phyloP scores from a whole-genome alignment of 495 filamentous ascomycete genomes.

The Niebla homalea region DNA sequence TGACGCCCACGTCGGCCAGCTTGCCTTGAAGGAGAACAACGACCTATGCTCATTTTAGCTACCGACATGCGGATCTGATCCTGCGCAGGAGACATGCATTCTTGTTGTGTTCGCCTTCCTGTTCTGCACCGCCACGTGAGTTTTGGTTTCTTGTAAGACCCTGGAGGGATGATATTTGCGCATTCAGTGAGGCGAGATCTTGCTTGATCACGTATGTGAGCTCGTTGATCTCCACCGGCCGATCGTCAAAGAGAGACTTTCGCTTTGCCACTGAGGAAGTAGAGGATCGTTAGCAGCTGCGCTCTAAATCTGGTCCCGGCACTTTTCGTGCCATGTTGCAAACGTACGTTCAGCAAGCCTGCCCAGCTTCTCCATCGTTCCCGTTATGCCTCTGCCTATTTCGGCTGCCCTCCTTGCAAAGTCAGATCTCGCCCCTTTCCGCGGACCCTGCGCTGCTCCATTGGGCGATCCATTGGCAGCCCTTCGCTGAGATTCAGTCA shows the following conservation, averaged over 20 bases:
- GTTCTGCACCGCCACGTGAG: slow-evolving; percentile 42
- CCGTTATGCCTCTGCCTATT: slow-evolving; percentile 80
- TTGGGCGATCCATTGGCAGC: slow-evolving; percentile 52
- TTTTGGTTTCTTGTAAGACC: slow-evolving; percentile 49
- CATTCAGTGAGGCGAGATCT: slow-evolving; percentile 79
- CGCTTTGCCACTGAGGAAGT: slow-evolving; percentile 66
- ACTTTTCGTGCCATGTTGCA: neutral
- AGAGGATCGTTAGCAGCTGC: neutral
- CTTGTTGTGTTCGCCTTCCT: slow-evolving; percentile 94
- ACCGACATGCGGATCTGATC: neutral
- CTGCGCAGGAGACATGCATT: slow-evolving; percentile 40
- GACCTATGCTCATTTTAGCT: slow-evolving; percentile 34
- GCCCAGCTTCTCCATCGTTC: slow-evolving; percentile 86
- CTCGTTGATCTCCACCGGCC: slow-evolving; percentile 91
- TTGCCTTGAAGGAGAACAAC: slow-evolving; percentile 88
- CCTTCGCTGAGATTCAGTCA: slow-evolving; percentile 57
- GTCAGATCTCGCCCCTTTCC: slow-evolving; percentile 46
- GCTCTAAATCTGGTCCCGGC: neutral
- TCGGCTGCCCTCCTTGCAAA: slow-evolving; percentile 83
- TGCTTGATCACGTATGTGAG: slow-evolving; percentile 96
- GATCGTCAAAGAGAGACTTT: slow-evolving; percentile 94
- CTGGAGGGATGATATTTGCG: slow-evolving; percentile 72
- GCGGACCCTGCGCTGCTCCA: slow-evolving; percentile 27
- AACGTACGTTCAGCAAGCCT: slow-evolving; percentile 66
- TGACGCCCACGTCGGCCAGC: slow-evolving; percentile 81